Evolutionary conservation across 371 early-diverging fungal species (phyloP).

Genomic region (Zopfochytrium polystomum): DNA sequence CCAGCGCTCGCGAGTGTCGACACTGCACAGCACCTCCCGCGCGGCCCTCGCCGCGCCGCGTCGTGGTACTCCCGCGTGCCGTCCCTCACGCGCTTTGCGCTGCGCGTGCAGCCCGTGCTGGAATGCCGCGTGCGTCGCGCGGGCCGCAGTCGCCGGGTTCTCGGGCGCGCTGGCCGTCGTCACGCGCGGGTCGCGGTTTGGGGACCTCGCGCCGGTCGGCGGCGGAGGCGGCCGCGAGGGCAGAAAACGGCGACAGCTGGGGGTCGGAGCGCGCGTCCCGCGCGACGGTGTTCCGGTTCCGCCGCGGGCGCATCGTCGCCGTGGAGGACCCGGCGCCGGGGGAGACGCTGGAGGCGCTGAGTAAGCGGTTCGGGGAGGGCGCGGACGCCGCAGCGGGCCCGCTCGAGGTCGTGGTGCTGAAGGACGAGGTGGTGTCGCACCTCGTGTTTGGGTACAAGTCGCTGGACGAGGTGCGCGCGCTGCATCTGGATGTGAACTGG

Average conservation of each 20-base stretch:
- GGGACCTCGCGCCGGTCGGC: no score
- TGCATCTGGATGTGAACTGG: conserved; percentile 3
- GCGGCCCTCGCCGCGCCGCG: background rate
- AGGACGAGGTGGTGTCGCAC: background rate
- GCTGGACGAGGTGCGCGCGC: conserved; percentile 6
- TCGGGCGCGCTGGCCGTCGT: background rate
- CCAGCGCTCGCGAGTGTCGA: background rate
- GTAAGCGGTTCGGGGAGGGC: background rate
- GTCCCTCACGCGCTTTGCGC: background rate
- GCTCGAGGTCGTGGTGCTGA: no score
- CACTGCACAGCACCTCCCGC: background rate
- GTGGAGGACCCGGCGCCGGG: no score
- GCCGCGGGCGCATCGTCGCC: no score
- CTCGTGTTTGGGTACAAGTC: conserved; percentile 11
- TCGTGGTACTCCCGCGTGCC: conserved; percentile 9
- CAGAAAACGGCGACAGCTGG: no score
- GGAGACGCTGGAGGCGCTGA: background rate
- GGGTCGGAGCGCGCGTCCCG: no score
- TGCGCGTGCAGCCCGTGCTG: conserved; percentile 5
- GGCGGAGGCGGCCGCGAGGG: no score
- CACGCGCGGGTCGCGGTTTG: no score
- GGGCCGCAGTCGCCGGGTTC: background rate
- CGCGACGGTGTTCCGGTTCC: no score
- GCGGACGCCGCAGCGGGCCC: background rate
- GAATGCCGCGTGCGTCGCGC: background rate